Base-by-base conservation (phyloP, 1,284 basidiomycete species). In the Microbotryum scabiosae region DNA sequence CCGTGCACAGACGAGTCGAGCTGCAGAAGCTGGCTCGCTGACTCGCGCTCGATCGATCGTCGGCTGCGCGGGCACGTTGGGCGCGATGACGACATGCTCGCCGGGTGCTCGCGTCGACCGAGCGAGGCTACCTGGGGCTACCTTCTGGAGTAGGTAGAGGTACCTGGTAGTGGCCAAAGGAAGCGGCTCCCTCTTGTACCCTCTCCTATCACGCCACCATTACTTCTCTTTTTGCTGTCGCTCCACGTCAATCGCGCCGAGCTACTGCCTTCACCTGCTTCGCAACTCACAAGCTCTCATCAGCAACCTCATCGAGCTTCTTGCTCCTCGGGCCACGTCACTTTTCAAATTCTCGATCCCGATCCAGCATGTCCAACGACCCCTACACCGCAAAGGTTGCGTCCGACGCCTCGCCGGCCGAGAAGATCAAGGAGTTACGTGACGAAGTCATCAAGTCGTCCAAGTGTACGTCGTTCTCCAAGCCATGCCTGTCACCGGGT, bases 301-400 rank as follows among this genome's bases (percentile, higher is more conserved):
- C 47, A 20, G 47, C 26, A 14, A 49, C n/a, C 12, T 49, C 46
- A 23, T 23, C 47, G 14, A 21, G 20, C 21, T 26, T 49, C 7
- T 9, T 26, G 47, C 47, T 20, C 26, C 26, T 26, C 47, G 26
- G 26, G 16, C 21, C 26, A 16, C 47, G 21, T 21, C 47, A 26
- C 47, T 49, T 49, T 21, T 12, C 47, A 14, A 14, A 5, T 8
- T 49, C n/a, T 49, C 47, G 36, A 41, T 18, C 36, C 12, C 36
- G 36, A 41, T 1, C 6, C 14, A 59, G 36, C 26, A 63, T 63
- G 61, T 41, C 51, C 18, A 28, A 21, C 43, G 65, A 69, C 60
- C 67, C 67, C 14, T 69, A 69, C 67, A 67, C 65, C 56, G 51
- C 62, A n/a, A 69, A 69, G 54, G 62, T 63, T 43, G 44, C 51